Conservation (phyloP, 352 stramenopile genomes). For the Pythium myriotylum region DNA sequence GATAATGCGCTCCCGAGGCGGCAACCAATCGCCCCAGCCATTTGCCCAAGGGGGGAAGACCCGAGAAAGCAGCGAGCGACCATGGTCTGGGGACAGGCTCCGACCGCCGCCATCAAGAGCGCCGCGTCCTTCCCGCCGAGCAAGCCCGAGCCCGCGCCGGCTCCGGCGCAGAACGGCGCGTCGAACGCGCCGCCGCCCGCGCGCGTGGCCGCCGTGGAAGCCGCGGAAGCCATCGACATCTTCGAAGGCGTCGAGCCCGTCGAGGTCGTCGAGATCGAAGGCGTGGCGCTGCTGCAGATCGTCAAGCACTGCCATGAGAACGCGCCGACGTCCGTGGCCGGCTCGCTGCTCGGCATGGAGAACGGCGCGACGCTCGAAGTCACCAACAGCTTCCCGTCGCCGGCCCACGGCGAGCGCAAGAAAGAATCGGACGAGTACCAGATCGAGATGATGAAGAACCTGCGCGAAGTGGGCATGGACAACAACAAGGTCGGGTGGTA, state of each 20-base stretch:
- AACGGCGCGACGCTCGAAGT: conserved; percentile 93
- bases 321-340: conserved; percentile 92
- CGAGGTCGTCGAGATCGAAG: conserved; percentile 73
- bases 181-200: conserved; percentile 26
- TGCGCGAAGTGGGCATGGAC: conserved; percentile 98
- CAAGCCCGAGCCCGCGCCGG: conserved; percentile 12
- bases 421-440: conserved; percentile 94
- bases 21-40: conserved; percentile 50
- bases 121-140: conserved; percentile 21
- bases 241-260: conserved; percentile 73
- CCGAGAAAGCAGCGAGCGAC: conserved; percentile 33
- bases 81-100: conserved; percentile 60
- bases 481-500: conserved; percentile 99
- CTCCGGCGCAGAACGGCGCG: conserved; percentile 12
- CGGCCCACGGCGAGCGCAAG: conserved; percentile 76
- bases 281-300: conserved; percentile 91
- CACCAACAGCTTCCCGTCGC: conserved; percentile 97
- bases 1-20: conserved; percentile 33
- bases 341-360: conserved; percentile 96
- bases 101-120: conserved; percentile 31
- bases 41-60: conserved; percentile 6
- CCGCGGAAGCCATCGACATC: conserved; percentile 60
- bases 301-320: conserved; percentile 99
- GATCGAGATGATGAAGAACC: conserved; percentile 99
- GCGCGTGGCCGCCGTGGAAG: conserved; percentile 4